These are phyloP conservation scores for Pleurotus sapidus DNA, from an alignment of 768 basidiomycete genomes.

Conservation along the genomic window DNA sequence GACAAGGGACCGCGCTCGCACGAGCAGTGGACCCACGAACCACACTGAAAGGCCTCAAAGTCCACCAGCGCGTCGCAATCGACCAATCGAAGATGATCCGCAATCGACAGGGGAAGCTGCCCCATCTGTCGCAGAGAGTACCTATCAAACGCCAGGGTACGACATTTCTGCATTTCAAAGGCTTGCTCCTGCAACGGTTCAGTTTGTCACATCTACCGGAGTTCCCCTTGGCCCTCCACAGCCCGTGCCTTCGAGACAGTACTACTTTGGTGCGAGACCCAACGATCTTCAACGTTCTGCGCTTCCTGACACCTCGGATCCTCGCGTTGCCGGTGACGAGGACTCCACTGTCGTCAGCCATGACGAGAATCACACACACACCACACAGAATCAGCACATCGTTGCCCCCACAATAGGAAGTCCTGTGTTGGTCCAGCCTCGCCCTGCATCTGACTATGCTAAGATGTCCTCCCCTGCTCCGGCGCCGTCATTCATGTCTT, in stretches of 20 bases:
- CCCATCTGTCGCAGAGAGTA: background rate
- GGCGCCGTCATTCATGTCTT: conserved; percentile 29
- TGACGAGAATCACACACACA: background rate
- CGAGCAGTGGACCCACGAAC: background rate
- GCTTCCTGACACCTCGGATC: background rate
- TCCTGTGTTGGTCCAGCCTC: conserved; percentile 39
- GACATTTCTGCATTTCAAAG: background rate
- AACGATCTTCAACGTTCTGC: background rate
- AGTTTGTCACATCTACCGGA: conserved; percentile 2
- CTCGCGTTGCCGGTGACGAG: background rate
- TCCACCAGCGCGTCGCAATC: background rate
- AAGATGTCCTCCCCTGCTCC: conserved; percentile 46
- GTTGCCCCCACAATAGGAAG: conserved; percentile 13
- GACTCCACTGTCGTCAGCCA: background rate
- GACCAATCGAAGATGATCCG: no score
- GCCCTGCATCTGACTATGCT: conserved; percentile 42
- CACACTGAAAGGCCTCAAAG: background rate
- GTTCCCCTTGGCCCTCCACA: conserved; percentile 4
- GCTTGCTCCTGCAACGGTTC: background rate
- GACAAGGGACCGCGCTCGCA: background rate
- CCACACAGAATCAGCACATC: background rate
- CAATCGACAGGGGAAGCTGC: no score
- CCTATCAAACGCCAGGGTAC: background rate
- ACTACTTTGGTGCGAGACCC: background rate
- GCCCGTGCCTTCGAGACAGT: background rate